Base-by-base conservation (phyloP, 768 basidiomycete species). In the Collybia sp. region DNA sequence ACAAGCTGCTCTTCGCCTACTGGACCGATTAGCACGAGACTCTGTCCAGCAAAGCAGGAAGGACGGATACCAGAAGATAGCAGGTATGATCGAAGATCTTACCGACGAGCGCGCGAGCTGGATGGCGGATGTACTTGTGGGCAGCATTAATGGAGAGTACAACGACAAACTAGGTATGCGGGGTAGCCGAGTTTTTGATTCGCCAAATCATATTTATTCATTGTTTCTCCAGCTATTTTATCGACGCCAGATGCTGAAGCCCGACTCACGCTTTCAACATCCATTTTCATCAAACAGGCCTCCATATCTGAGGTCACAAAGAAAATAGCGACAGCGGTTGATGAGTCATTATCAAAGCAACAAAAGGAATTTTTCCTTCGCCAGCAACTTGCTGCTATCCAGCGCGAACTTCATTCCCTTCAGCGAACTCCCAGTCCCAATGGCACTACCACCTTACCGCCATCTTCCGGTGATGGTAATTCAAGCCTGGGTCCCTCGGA, bases 291-390 rank as follows among this genome's bases (percentile, higher is more conserved):
- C 39, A 91, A 89, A 55, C 83, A 85, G 43, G 69, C 80, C 2
- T 85, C 85, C 35, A 89, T 91, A 30, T 80, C 80, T 16, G 89
- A 92, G 61, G 85, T 92, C 0, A 80, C 84, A 12, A 80, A 82
- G 59, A 90, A 87, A 69, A 88, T 92, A 43, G 82, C 86, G 3
- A 76, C 79, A 25, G 82, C 85, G 16, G 84, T 92, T 10, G 87
- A 88, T 51, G 88, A 92, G 59, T 82, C 82, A 3, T 74, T 91
- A n/a, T 87, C 85, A 18, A 89, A 87, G 46, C 89, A 91, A 55
- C 89, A 92, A 64, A 91, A 91, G 56, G 89, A 90, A 49, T 85
- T 84, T 57, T 91, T 89, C 69, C 73, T 92, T 2, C 81, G 87
- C 17, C 89, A 91, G 53, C 89, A 91, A 54, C 79, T 88, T 12